Evolutionary conservation across 2,329 filamentous ascomycete genomes (phyloP).

Genomic region (Alternaria gaisen): DNA sequence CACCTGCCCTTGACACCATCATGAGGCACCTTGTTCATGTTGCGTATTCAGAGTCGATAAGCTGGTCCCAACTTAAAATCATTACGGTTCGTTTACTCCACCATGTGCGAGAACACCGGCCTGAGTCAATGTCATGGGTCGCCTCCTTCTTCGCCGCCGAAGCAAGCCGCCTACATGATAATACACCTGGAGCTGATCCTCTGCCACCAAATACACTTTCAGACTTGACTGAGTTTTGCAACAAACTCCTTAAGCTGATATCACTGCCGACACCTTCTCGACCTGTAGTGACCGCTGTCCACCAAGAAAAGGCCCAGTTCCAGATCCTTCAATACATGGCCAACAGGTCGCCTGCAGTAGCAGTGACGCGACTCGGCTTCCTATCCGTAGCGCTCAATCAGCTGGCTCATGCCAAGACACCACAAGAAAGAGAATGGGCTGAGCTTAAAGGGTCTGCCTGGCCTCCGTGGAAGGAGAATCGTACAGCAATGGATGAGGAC

Average conservation of each 20-base stretch:
- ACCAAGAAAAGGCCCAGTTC: constrained; percentile 67
- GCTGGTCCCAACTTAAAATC: constrained; percentile 37
- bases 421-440: constrained; percentile 65
- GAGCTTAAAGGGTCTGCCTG: constrained; percentile 67
- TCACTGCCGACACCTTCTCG: constrained; percentile 57
- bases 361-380: constrained; percentile 67
- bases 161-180: constrained; percentile 29
- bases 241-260: constrained; percentile 59
- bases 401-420: constrained; percentile 65
- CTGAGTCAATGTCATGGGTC: constrained; percentile 45
- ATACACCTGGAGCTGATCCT: neutral
- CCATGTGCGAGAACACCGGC: constrained; percentile 43
- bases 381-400: constrained; percentile 65
- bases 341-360: constrained; percentile 61
- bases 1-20: constrained; percentile 31
- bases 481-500: constrained; percentile 66
- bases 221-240: constrained; percentile 56
- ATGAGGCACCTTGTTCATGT: constrained; percentile 37
- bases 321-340: constrained; percentile 66
- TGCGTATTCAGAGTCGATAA: constrained; percentile 22
- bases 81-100: constrained; percentile 38
- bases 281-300: constrained; percentile 59
- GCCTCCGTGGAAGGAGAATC: constrained; percentile 72
- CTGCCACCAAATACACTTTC: constrained; percentile 17
- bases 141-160: constrained; percentile 38